Evolutionary conservation across 805 yeast species (phyloP), one percentile per base, ranked within the genome.

Genomic region (Hanseniaspora meyeri): DNA sequence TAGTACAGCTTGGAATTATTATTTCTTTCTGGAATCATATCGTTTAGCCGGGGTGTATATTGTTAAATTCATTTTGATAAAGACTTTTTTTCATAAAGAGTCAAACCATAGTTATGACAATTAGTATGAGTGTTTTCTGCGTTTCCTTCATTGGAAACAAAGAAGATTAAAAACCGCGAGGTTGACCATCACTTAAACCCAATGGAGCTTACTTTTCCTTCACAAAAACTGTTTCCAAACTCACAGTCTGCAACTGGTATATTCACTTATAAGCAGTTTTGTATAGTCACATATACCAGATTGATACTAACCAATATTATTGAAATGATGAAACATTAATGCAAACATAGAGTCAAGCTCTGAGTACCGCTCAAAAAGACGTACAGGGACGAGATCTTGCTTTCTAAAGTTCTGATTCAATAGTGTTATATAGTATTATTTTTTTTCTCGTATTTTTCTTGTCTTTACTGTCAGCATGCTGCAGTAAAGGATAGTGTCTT

Each of bases 261-360:
- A 43, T 38, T 16, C 14, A 3, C 19, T 8, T 38, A 34, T 37
- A 37, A 20, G 38, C 38, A 45, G 39, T 45, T 43, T 31, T 62
- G 86, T 78, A 76, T 77, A 71, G 85, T 83, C 87, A 73, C 74
- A 82, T 74, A 74, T 79, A 79, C 86, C 83, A 70, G 73, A 73
- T 79, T 78, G 69, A 43, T 36, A 12, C 14, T 39, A 37, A 17
- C 36, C 19, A 40, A 19, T 40, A 17, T 45, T 45, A 31, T 60
- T 59, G 61, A 62, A 55, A 76, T 83, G 90, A 83, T 83, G 90
- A 83, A 77, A 82, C 79, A 49, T 74, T 72, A 69, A 74, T 79
- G 78, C 85, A 82, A 80, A 81, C 86, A 82, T 82, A 82, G 90
- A 83, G 90, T 83, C 90, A 83, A 83, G 90, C 89, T 83, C 90